phyloP scores from a whole-genome alignment of 1,139 yeast species.

The Sugiyamaella pinicola region DNA sequence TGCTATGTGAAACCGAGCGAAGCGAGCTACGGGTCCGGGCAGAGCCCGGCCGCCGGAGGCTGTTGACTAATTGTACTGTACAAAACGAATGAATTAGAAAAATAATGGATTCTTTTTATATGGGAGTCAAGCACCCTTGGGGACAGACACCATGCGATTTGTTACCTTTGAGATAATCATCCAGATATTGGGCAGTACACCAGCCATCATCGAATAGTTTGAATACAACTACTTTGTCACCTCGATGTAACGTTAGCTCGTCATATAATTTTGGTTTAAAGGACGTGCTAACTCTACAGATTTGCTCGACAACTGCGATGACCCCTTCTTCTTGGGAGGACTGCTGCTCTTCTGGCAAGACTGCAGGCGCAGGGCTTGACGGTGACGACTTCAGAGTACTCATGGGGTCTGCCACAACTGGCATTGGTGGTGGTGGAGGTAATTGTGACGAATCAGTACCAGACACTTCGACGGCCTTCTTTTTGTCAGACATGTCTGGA shows the following conservation, averaged over 20 bases:
- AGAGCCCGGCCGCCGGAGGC: background rate
- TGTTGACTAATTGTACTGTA: background rate
- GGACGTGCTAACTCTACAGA: slow-evolving; percentile 35
- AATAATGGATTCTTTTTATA: slow-evolving; percentile 8
- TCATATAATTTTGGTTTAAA: slow-evolving; percentile 43
- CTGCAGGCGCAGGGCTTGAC: background rate
- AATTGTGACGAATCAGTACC: background rate
- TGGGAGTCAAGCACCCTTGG: slow-evolving; percentile 22
- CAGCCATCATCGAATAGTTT: slow-evolving; percentile 46
- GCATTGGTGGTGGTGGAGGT: slow-evolving; percentile 3
- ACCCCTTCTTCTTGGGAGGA: slow-evolving; percentile 20
- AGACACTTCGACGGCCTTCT: background rate
- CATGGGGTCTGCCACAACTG: background rate
- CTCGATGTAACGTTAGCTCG: slow-evolving; percentile 40
- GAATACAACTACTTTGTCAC: slow-evolving; percentile 39
- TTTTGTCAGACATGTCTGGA: background rate
- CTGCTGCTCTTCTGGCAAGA: background rate
- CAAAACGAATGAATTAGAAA: slow-evolving; percentile 2
- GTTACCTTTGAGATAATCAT: slow-evolving; percentile 20
- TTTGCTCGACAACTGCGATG: slow-evolving; percentile 27
- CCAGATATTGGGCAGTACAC: slow-evolving; percentile 34
- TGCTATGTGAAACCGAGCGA: no score
- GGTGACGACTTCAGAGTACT: background rate
- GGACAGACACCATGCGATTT: slow-evolving; percentile 23
- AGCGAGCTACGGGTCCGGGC: background rate